phyloP scores from a whole-genome alignment of 768 basidiomycete species.

The Amanita thiersii region DNA sequence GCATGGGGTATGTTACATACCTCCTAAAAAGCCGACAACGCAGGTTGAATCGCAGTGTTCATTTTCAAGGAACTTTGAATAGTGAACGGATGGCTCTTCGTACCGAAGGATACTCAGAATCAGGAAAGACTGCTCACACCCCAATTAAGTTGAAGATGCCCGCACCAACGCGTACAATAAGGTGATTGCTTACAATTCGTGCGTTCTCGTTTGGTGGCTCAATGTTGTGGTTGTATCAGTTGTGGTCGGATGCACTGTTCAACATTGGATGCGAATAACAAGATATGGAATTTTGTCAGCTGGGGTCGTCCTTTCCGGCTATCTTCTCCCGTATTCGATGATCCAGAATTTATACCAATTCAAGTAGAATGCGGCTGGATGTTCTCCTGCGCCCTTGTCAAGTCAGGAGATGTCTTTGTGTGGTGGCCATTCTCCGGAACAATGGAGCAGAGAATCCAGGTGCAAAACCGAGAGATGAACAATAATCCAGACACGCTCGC shows the following conservation, averaged over 20 bases:
- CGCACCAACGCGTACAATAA: conserved; percentile 50
- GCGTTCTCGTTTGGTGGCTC: conserved; percentile 1
- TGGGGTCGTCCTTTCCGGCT: conserved; percentile 78
- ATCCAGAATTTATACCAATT: conserved; percentile 31
- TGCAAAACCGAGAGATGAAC: conserved; percentile 40
- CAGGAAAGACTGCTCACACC: conserved; percentile 36
- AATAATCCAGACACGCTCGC: conserved; percentile 26
- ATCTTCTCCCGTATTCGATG: conserved; percentile 36
- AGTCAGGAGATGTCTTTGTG: conserved; percentile 62
- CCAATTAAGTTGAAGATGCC: conserved; percentile 60
- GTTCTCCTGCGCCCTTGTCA: conserved; percentile 68
- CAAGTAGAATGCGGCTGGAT: conserved; percentile 80
- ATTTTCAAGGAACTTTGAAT: conserved; percentile 48
- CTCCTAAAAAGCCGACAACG: conserved; percentile 1
- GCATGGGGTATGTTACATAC: conserved; percentile 62
- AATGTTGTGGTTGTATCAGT: conserved; percentile 25
- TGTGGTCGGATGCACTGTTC: conserved; percentile 73
- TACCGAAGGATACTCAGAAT: conserved; percentile 49
- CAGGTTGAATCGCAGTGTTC: conserved; percentile 9
- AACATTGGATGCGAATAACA: conserved; percentile 47
- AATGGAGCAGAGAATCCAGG: conserved; percentile 27
- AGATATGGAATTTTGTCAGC: conserved; percentile 67
- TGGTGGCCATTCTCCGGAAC: conserved; percentile 60
- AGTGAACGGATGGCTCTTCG: conserved; percentile 30
- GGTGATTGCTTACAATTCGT: conserved; percentile 30